Evolutionary conservation across 495 filamentous ascomycete species (phyloP), one percentile per base, ranked within the genome.

Genomic region (Trichoderma virens): DNA sequence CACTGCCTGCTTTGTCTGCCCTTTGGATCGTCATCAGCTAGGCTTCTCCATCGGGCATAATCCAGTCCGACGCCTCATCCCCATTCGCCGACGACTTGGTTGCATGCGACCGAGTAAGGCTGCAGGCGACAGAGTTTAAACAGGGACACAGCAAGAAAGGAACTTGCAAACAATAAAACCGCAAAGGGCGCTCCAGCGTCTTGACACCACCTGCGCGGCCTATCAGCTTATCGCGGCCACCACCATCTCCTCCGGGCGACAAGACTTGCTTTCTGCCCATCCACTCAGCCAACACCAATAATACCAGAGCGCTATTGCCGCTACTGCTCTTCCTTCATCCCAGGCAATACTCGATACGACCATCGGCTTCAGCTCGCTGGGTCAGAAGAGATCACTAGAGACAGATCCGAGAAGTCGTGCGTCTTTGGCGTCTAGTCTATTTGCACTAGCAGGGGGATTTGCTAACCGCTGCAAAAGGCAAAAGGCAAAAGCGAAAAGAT

Each of bases 151-250:
- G 32, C 32, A 51, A 62, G 62, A 69, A 47, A 28, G 45, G 27
- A 59, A 61, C 59, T 64, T 23, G n/a, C 64, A 27, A 64, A 67
- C 39, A 63, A 67, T 62, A 62, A 67, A 71, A 68, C 9, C 70
- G 65, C 45, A 51, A 51, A 25, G 45, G 39, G 20, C 5, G 51
- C 25, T 30, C 25, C 51, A 27, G 28, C 28, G 23, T 16, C 27
- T 56, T 14, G 51, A 56, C 51, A 14, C 18, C 23, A 28, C 23
- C 51, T 30, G 3, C 9, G 51, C 51, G 27, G 51, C 51, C 51
- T 56, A 56, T 56, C 51, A 56, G 51, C 51, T 30, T 27, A 30
- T 30, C 51, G 23, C 51, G 51, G 27, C 23, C 51, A 56, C 51
- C 51, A 28, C 51, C 51, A 27, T 27, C 43, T n/a, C 6, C 16